Conservation (phyloP, 225 moss, liverwort and hornwort species). For the Marchantia polymorpha region DNA sequence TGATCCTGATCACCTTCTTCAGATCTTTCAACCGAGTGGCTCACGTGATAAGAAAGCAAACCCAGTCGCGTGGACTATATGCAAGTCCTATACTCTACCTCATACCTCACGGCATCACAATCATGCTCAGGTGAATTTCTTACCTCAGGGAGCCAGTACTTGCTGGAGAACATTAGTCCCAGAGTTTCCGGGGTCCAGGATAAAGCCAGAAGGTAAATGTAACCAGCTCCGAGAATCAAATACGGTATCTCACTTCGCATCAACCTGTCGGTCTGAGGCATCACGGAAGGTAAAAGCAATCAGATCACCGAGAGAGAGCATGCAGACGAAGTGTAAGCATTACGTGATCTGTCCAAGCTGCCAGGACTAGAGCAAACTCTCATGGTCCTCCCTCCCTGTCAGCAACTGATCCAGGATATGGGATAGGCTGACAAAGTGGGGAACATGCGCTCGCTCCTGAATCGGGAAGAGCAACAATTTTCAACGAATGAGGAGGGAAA, state of each 20-base stretch:
- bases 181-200: slow-evolving; percentile 76
- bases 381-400: no score
- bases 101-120: background rate
- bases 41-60: no score
- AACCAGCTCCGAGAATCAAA: slow-evolving; percentile 57
- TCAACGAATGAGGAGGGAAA: no score
- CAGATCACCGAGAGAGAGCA: background rate
- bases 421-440: no score
- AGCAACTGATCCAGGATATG: no score
- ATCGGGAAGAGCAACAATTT: background rate
- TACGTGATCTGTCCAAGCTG: no score
- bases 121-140: background rate
- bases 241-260: slow-evolving; percentile 65
- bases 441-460: background rate
- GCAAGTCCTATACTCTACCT: background rate
- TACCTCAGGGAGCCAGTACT: slow-evolving; percentile 78
- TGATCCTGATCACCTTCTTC: background rate
- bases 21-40: background rate
- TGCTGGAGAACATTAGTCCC: slow-evolving; percentile 74
- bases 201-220: slow-evolving; percentile 55
- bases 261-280: slow-evolving; percentile 64
- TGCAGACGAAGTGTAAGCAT: background rate
- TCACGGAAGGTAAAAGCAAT: slow-evolving; percentile 1
- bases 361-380: no score
- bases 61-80: background rate